A percentile compares a stretch with the other conserved stretches of the same genome.
These are phyloP conservation scores for Erythrobasidium hasegawianum DNA, from an alignment of 1,284 basidiomycete genomes.

Conservation along the genomic window DNA sequence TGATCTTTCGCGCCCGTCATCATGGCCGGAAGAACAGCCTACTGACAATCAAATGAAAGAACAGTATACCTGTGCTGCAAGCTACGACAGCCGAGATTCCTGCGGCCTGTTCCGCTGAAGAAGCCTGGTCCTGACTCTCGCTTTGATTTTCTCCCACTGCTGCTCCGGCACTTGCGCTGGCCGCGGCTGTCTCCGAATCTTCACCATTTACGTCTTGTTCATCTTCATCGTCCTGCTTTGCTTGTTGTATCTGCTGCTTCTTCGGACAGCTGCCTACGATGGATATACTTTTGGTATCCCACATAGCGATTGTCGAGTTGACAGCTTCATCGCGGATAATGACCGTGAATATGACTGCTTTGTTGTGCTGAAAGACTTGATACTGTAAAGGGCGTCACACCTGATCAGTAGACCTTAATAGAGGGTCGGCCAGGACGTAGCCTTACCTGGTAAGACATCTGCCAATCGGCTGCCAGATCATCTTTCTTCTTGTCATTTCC, in stretches of 20 bases:
- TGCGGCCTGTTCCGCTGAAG: neutral
- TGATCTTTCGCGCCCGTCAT: too few species aligned
- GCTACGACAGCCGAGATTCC: too few species aligned
- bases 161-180: neutral
- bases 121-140: neutral
- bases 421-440: too few species aligned
- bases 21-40: too few species aligned
- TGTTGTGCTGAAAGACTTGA: slow-evolving; percentile 19
- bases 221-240: neutral
- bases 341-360: slow-evolving; percentile 20
- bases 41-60: too few species aligned
- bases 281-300: slow-evolving; percentile 1
- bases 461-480: neutral
- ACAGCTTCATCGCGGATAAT: slow-evolving; percentile 2
- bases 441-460: slow-evolving; percentile 1
- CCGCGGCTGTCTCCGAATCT: neutral
- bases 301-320: slow-evolving; percentile 7
- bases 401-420: too few species aligned
- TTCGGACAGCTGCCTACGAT: neutral
- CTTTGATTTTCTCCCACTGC: neutral
- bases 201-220: neutral
- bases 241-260: neutral
- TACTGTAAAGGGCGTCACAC: slow-evolving; percentile 1
- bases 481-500: neutral
- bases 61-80: too few species aligned